Evolutionary conservation across 2,329 filamentous ascomycete species (phyloP).

Genomic region (Chrysoporthe deuterocubensis): DNA sequence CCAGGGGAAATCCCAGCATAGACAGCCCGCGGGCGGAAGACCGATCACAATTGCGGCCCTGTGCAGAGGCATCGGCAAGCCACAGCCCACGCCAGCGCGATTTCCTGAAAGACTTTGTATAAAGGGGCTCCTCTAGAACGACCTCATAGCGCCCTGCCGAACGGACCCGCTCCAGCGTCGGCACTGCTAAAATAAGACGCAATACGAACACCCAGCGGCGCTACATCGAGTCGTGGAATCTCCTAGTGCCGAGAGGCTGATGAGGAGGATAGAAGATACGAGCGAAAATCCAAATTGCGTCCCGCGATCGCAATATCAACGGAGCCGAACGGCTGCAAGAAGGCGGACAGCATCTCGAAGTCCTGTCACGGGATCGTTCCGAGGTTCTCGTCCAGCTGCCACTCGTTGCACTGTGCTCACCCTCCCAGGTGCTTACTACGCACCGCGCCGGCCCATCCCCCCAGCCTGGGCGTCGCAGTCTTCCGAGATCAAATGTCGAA

Average conservation of each 20-base stretch:
- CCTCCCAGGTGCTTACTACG: slow-evolving; percentile 5
- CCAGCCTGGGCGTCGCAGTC: slow-evolving; percentile 3
- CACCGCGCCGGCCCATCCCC: slow-evolving; percentile 4
- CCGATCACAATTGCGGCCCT: not conserved
- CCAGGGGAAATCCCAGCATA: not conserved
- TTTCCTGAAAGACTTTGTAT: not conserved
- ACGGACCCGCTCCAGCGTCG: not conserved
- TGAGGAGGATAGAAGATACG: not conserved
- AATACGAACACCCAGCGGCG: not conserved
- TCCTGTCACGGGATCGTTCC: not conserved
- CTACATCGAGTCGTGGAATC: not conserved
- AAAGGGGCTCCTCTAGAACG: not conserved
- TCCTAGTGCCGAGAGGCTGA: not conserved
- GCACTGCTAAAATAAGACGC: slow-evolving; percentile 6
- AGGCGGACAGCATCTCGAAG: not conserved
- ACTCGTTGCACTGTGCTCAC: not conserved
- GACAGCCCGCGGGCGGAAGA: not conserved
- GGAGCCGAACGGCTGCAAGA: not conserved
- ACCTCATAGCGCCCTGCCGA: not conserved
- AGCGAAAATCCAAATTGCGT: not conserved
- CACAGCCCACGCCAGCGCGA: not conserved
- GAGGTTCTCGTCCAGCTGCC: not conserved
- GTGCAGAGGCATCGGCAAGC: not conserved
- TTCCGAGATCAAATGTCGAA: slow-evolving; percentile 2
- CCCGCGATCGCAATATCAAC: not conserved